Conservation (phyloP, 2,329 filamentous ascomycete species). For the Colletotrichum karsti region DNA sequence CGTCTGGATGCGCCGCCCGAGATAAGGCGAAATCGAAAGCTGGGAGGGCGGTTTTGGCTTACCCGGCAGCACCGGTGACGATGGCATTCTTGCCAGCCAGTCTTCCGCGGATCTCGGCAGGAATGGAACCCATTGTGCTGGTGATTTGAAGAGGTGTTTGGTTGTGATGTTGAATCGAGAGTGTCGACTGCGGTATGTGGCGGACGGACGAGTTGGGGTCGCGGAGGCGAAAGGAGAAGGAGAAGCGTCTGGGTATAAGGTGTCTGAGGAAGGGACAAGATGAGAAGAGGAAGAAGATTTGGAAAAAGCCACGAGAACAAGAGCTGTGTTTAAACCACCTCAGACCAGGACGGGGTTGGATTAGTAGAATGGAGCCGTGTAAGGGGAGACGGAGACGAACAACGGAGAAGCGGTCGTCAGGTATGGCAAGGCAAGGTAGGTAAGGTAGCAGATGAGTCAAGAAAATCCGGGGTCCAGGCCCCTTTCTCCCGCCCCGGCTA, state of each 20-base stretch:
- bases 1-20: neutral
- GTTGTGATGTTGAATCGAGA: neutral
- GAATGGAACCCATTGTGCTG: conserved; percentile 37
- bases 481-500: neutral
- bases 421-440: too few relatives aligned
- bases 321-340: conserved; percentile 19
- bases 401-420: neutral
- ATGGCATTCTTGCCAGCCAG: conserved; percentile 71
- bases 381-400: neutral
- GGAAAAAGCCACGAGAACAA: neutral
- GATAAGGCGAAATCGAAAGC: conserved; percentile 10
- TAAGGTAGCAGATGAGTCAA: conserved; percentile 29
- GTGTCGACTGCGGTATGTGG: conserved; percentile 6
- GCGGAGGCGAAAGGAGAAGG: neutral
- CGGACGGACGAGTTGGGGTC: neutral
- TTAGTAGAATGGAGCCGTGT: conserved; percentile 20
- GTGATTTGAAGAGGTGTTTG: neutral
- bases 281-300: neutral
- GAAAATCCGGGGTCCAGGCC: conserved; percentile 28
- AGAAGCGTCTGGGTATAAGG: neutral
- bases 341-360: conserved; percentile 19
- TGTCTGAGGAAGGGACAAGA: neutral
- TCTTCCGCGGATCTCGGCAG: conserved; percentile 50
- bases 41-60: conserved; percentile 42
- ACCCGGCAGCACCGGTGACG: conserved; percentile 89